Base-by-base conservation (phyloP, 2,329 filamentous ascomycete species). In the Cladophialophora yegresii region DNA sequence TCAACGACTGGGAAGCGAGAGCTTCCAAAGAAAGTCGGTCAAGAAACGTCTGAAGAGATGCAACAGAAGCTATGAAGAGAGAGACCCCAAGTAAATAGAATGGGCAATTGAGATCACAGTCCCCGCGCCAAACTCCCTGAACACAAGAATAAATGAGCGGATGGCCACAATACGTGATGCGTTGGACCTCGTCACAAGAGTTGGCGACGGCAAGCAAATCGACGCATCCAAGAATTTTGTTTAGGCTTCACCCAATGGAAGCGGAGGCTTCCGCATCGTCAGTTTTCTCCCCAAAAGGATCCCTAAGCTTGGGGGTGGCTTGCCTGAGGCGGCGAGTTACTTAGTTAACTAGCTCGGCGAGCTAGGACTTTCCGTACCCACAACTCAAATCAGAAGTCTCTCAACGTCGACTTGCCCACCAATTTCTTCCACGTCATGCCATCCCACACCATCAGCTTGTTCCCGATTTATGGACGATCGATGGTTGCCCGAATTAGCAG, bases 351-450 rank as follows among this genome's bases (percentile, higher is more conserved):
- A 49, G 40, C 26, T 13, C 56, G 4, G 4, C 6, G n/a, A 23
- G 56, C 54, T 45, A 45, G 40, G 22, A 28, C 36, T 13, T 12
- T 53, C 57, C 47, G 36, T 30, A 53, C 45, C 45, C n/a, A 20
- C 57, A 59, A 59, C 57, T 53, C n/a, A 26, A 59, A 59, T 53
- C 28, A 4, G 47, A 59, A 23, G 30, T 59, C 57, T 59, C 45
- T 53, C 57, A 22, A 59, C 16, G 3, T 59, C 57, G n/a, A 43
- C 30, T 43, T 32, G 33, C 40, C 5, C 45, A 32, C 47, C 30
- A 26, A 16, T n/a, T 20, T 20, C 5, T 32, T 13, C 57, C 12
- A 59, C 45, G 57, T 59, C 57, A 59, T 28, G 8, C 20, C 7
- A 3, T 12, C 47, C 22, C 30, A 23, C 43, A 51, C 40, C 51